Evolutionary conservation across 306 rosid genomes (phyloP), one percentile per base, ranked within the genome.

Genomic region (Vigna unguiculata): DNA sequence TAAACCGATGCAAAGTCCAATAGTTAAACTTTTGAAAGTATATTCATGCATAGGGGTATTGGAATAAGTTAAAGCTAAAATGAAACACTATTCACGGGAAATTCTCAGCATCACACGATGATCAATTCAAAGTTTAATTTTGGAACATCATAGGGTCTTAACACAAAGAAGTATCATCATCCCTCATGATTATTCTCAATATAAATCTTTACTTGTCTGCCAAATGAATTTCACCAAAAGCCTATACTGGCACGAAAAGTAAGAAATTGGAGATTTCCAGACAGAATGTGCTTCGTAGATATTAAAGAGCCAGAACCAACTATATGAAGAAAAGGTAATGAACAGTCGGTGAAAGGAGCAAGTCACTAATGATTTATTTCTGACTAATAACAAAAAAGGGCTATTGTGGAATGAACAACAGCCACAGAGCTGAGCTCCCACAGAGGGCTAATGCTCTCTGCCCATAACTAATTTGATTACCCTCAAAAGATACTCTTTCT

Each of bases 1-100:
- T 55, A 43, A 75, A 80, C 14, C 24, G 19, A 73, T 40, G 58
- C 60, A 64, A 36, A 83, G 45, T 7, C 28, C 22, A 72, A 61
- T 45, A 60, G 64, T 76, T 70, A 81, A 60, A 79, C 51, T 68
- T 43, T 22, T 69, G 71, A 54, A 45, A 71, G 34, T 17, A 16
- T 19, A 13, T 28, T 14, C 19, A 30, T 4, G 21, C 8, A 32
- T 9, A 71, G n/a, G 72, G 40, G 13, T 64, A 12, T 30, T 53
- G 20, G 46, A 40, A 61, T 63, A 14, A 58, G 61, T 40, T 10
- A 63, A 72, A 8, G 47, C 47, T 34, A 69, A 62, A 46, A 73
- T 16, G 61, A 24, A 54, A 40, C 12, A 60, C 49, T 36, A 36
- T 71, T 32, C 48, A 30, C 7, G 14, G 36, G 16, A 68, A 67